Base-by-base conservation (phyloP, 1,139 yeast genomes). In the Petasospora fabianii region DNA sequence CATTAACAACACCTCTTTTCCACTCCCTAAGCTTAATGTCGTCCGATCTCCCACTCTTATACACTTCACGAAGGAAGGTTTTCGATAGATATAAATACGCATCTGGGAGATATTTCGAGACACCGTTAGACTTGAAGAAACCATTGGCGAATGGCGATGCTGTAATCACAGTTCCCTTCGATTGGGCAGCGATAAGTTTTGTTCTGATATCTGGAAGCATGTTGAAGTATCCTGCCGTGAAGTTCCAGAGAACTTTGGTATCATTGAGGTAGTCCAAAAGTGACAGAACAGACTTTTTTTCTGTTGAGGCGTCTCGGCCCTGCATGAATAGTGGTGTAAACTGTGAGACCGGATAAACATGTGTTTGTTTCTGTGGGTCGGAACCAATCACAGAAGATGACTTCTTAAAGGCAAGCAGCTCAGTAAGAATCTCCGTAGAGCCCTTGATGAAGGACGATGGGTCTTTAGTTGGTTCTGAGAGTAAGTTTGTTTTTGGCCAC, bases 191-290 rank as follows among this genome's bases (percentile, higher is more conserved):
- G 29, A 87, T 60, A 33, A 92, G 67, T 32, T 73, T 69, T n/a
- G 68, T 64, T 53, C 77, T 78, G 43, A 85, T 82, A 33, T 79
- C 79, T 0, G 95, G 87, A 35, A 83, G 76, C 77, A 92, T 83
- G 59, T 92, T 94, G 68, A 92, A 94, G 60, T 92, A 92, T 1
- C 99, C 99, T 0, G 98, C 97, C 0, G 98, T 94, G 53, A 92
- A 82, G 54, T 86, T 75, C 95, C 96, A 92, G 42, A 71, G 72
- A 36, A 80, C 73, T 19, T 65, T 58, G 4, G 76, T 70, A 42
- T 73, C 71, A 50, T 72, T 80, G 41, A 82, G 67, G 54, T 73
- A 73, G 4, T 86, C 71, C 36, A 84, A 66, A 7, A 84, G 60
- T 29, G 82, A 65, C 35, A 84, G 65, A 15, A 85, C 66, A 2